Percentiles rank a stretch among this genome's conserved stretches.
Conservation (phyloP, 164 flowering plant species). For the Magnolia changhungtana region DNA sequence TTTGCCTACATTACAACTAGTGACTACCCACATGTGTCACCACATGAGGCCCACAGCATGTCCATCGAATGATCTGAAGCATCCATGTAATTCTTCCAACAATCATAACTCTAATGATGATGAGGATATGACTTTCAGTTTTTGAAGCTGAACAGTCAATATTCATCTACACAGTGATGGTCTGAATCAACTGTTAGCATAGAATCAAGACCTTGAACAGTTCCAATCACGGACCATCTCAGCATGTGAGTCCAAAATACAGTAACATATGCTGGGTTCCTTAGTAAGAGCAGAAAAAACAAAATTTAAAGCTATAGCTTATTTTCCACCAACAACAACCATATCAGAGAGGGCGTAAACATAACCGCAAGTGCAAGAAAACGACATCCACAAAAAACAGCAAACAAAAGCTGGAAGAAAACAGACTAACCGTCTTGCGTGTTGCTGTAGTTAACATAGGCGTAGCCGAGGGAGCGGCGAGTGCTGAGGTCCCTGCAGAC, state of each 20-base stretch:
- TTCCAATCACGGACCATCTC: neutral
- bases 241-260: neutral
- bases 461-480: conserved; percentile 76
- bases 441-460: conserved; percentile 67
- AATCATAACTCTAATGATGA: too few species aligned
- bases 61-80: too few species aligned
- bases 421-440: conserved; percentile 59
- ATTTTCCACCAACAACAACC: neutral
- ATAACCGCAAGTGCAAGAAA: neutral
- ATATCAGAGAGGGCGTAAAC: neutral
- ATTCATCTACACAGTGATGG: too few species aligned
- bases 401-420: neutral
- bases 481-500: conserved; percentile 77
- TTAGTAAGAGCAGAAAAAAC: too few species aligned
- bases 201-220: neutral
- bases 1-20: too few species aligned
- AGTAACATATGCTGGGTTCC: neutral
- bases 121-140: too few species aligned
- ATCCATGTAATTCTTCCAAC: too few species aligned
- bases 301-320: neutral
- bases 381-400: too few species aligned
- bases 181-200: neutral
- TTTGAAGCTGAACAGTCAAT: too few species aligned
- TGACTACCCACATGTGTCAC: too few species aligned
- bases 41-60: too few species aligned